Conservation (phyloP, 371 early-diverging fungal genomes). For the Mortierella sp. region DNA sequence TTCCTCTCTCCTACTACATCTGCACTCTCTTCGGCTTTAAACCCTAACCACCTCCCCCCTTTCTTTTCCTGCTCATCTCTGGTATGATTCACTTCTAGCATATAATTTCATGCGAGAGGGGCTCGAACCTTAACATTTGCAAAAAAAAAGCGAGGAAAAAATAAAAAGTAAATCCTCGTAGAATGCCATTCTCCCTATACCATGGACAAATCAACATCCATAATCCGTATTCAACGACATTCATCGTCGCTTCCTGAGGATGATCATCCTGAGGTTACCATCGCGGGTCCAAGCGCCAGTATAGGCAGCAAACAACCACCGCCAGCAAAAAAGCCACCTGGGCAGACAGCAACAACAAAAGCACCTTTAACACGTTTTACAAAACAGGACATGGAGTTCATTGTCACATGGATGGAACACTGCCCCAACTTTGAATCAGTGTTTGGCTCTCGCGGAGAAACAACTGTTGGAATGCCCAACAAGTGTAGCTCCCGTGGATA, state of each 20-base stretch:
- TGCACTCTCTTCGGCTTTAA: too few relatives aligned
- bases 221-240: not conserved
- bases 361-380: constrained; percentile 14
- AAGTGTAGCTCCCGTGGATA: not conserved
- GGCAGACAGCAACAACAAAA: not conserved
- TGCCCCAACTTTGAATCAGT: constrained; percentile 16
- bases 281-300: not conserved
- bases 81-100: too few relatives aligned
- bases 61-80: too few relatives aligned
- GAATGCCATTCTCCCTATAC: not conserved
- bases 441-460: not conserved
- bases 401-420: constrained; percentile 26
- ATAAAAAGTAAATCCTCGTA: too few relatives aligned
- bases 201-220: not conserved
- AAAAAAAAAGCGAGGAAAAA: too few relatives aligned
- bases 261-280: not conserved
- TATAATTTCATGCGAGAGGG: too few relatives aligned
- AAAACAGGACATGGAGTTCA: constrained; percentile 19
- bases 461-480: not conserved
- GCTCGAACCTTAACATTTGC: too few relatives aligned
- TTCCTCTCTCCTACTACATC: too few relatives aligned
- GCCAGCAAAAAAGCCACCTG: not conserved
- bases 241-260: not conserved
- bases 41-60: too few relatives aligned
- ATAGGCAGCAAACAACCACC: not conserved